Evolutionary conservation across 2,329 filamentous ascomycete genomes (phyloP), one percentile per base, ranked within the genome.

Genomic region (Alternaria arborescens): DNA sequence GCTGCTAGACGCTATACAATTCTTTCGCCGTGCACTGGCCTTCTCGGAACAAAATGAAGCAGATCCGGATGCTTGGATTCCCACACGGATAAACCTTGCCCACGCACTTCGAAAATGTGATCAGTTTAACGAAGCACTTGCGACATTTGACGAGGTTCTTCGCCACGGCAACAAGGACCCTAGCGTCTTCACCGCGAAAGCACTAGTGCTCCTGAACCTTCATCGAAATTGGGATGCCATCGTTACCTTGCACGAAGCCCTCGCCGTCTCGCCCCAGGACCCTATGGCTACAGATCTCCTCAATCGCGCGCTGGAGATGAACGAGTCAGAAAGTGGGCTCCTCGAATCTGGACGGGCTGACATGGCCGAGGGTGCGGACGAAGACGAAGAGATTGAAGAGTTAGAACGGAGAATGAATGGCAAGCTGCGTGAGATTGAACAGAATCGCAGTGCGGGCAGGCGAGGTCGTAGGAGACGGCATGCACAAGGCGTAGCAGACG

Each of bases 101-200:
- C 95, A 99, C 75, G 91, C 94, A 0, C 90, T 93, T 64, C 88
- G 95, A 54, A 89, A 93, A 18, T 80, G 91, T 56, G 86, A 89
- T 1, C 84, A 87, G 58, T 88, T 89, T 67, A 85, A 89, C 30
- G 87, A 91, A 54, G 91, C 94, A 0, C 84, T 98, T 11, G 85
- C 83, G 2, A 87, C 94, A 73, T 98, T 97, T 71, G 91, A 97
- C 65, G 90, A 94, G 71, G 95, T 97, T 30, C 84, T 97, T 30
- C 86, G 94, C 12, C 87, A 92, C 47, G 92, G 93, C 26, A 90
- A 90, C 43, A 93, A 94, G 66, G 91, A 95, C 65, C 85, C 91
- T 1, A 86, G 88, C 30, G 87, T 95, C 3, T 95, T 97, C 74
- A 87, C 88, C 50, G 90, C 93, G 11, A 94, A 97, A 71, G 94